Percentiles rank a stretch among this genome's conserved stretches.
phyloP scores from a whole-genome alignment of 1,284 basidiomycete genomes.

The Naganishia sp. region DNA sequence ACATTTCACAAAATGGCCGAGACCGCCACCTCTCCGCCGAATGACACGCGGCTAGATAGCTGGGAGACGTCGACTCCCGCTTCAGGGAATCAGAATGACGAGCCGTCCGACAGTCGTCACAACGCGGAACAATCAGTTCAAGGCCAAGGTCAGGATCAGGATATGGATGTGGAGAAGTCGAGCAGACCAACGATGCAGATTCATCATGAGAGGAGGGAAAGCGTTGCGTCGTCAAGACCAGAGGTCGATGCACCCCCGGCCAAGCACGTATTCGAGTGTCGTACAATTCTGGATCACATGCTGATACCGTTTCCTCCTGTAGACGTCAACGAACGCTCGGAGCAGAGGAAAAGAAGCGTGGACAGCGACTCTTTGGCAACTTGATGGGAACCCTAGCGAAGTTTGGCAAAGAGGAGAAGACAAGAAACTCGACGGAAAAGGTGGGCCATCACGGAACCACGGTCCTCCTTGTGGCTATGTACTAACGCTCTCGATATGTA shows the following conservation, averaged over 20 bases:
- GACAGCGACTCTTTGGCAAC: conserved; percentile 51
- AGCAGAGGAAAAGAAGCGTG: conserved; percentile 48
- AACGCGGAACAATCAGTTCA: neutral
- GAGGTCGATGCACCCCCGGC: conserved; percentile 17
- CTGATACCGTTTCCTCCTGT: neutral
- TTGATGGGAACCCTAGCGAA: conserved; percentile 51
- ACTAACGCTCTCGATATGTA: neutral
- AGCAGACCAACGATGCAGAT: conserved; percentile 24
- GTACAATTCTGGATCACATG: neutral
- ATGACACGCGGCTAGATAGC: conserved; percentile 10
- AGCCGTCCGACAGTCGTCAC: neutral
- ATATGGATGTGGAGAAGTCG: neutral
- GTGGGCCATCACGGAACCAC: conserved; percentile 37
- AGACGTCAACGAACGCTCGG: conserved; percentile 45
- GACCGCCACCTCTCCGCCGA: neutral
- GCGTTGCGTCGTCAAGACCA: conserved; percentile 9
- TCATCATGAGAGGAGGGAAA: conserved; percentile 19
- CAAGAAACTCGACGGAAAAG: conserved; percentile 43
- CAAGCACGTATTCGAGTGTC: conserved; percentile 2
- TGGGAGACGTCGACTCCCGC: conserved; percentile 6
- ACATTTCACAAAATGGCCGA: conserved; percentile 11
- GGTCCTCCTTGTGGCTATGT: neutral
- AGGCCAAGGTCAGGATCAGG: neutral
- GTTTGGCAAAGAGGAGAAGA: conserved; percentile 53
- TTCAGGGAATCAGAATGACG: neutral